A percentile compares a stretch with the other conserved stretches of the same genome.
These are phyloP conservation scores for Laguncularia racemosa DNA, from an alignment of 345 rosid genomes.

Conservation along the genomic window DNA sequence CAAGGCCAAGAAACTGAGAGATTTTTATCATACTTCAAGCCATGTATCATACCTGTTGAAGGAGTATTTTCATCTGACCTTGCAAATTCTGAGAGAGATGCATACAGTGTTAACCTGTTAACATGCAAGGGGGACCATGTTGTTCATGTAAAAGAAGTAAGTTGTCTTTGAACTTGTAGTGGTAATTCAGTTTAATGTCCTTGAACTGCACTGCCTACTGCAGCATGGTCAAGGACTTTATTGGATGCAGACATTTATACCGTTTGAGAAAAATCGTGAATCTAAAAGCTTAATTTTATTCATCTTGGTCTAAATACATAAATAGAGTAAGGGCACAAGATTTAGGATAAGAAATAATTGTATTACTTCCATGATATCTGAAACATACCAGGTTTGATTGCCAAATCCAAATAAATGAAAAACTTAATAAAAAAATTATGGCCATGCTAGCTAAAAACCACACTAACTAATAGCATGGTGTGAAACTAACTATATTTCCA, in stretches of 20 bases:
- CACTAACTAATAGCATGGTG: too few relatives aligned
- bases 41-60: slow-evolving; percentile 75
- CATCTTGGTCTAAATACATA: too few relatives aligned
- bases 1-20: slow-evolving; percentile 79
- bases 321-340: too few relatives aligned
- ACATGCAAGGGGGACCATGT: slow-evolving; percentile 78
- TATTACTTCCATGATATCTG: too few relatives aligned
- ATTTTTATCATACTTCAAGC: slow-evolving; percentile 77
- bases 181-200: not conserved
- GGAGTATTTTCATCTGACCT: slow-evolving; percentile 41
- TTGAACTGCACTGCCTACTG: too few relatives aligned
- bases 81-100: slow-evolving; percentile 23
- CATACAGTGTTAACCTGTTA: slow-evolving; percentile 43
- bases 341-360: too few relatives aligned
- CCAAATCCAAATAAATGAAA: too few relatives aligned
- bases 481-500: too few relatives aligned
- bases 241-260: not conserved
- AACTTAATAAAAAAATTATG: too few relatives aligned
- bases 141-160: slow-evolving; percentile 80
- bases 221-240: not conserved
- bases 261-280: not conserved
- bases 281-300: not conserved
- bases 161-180: slow-evolving; percentile 11
- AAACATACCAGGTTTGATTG: too few relatives aligned
- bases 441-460: too few relatives aligned